A percentile compares a stretch with the other conserved stretches of the same genome.
Evolutionary conservation across 1,139 yeast species (phyloP).

Genomic region (Arxiozyma slooffiae): DNA sequence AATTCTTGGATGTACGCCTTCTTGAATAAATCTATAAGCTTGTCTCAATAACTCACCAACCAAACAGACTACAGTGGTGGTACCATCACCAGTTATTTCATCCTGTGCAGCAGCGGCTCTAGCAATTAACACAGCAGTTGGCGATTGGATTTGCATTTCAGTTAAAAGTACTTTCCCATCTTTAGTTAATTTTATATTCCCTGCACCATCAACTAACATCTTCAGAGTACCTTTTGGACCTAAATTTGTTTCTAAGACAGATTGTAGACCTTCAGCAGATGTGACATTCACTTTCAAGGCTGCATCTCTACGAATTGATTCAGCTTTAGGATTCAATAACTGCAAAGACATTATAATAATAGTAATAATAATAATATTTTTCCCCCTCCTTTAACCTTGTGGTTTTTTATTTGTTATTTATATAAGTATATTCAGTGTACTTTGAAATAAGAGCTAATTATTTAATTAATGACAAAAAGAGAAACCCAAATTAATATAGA

Average conservation of each 20-base stretch:
- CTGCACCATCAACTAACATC: constrained; percentile 95
- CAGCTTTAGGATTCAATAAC: constrained; percentile 92
- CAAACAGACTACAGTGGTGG: constrained; percentile 89
- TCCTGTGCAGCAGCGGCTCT: constrained; percentile 98
- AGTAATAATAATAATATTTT: too few relatives aligned
- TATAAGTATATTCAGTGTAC: too few relatives aligned
- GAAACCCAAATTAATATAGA: too few relatives aligned
- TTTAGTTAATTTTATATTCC: constrained; percentile 87
- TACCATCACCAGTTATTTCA: constrained; percentile 98
- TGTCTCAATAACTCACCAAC: constrained; percentile 94
- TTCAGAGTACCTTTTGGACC: constrained; percentile 98
- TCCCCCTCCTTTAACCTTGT: too few relatives aligned
- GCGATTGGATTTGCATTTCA: constrained; percentile 98
- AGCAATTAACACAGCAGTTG: constrained; percentile 99
- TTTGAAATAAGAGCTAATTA: too few relatives aligned
- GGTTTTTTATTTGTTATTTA: background rate
- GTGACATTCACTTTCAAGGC: constrained; percentile 90
- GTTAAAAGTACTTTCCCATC: constrained; percentile 91
- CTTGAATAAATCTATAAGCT: constrained; percentile 83
- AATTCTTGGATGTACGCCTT: constrained; percentile 94
- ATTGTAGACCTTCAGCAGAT: constrained; percentile 95
- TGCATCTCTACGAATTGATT: constrained; percentile 85
- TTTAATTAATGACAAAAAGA: too few relatives aligned
- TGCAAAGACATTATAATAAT: constrained; percentile 47
- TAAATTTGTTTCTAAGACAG: constrained; percentile 77